Evolutionary conservation across 2,329 filamentous ascomycete genomes (phyloP).

Genomic region (Aspergillus ruber): DNA sequence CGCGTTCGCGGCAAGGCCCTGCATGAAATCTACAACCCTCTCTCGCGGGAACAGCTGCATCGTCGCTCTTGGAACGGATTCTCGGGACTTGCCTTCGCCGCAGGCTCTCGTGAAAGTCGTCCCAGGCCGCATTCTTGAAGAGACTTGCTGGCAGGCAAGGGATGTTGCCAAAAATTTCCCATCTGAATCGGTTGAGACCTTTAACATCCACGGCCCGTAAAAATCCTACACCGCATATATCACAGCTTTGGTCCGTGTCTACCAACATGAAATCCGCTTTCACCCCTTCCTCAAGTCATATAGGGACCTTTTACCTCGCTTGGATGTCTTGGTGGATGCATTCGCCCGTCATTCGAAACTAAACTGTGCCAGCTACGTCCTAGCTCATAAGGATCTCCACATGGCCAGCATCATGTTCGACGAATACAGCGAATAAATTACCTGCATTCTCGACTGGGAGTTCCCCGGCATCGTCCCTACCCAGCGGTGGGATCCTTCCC

Average conservation of each 20-base stretch:
- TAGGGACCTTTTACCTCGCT: conserved; percentile 21
- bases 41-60: conserved; percentile 24
- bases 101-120: background rate
- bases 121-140: conserved; percentile 26
- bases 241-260: conserved; percentile 20
- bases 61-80: background rate
- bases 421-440: conserved; percentile 18
- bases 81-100: background rate
- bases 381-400: conserved; percentile 36
- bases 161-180: conserved; percentile 25
- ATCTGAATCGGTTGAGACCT: conserved; percentile 11
- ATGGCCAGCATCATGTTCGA: conserved; percentile 34
- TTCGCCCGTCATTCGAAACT: conserved; percentile 8
- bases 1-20: conserved; percentile 21
- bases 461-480: conserved; percentile 32
- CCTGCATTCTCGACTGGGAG: conserved; percentile 34
- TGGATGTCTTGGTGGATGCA: conserved; percentile 17
- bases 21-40: conserved; percentile 20
- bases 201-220: background rate
- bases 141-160: conserved; percentile 31
- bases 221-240: conserved; percentile 20
- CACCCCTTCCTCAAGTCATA: conserved; percentile 22
- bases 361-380: conserved; percentile 15
- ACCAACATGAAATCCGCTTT: conserved; percentile 14
- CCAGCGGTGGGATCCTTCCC: conserved; percentile 29